Evolutionary conservation across 176 grass and related monocot genomes (phyloP).

Genomic region (Secale cereale): DNA sequence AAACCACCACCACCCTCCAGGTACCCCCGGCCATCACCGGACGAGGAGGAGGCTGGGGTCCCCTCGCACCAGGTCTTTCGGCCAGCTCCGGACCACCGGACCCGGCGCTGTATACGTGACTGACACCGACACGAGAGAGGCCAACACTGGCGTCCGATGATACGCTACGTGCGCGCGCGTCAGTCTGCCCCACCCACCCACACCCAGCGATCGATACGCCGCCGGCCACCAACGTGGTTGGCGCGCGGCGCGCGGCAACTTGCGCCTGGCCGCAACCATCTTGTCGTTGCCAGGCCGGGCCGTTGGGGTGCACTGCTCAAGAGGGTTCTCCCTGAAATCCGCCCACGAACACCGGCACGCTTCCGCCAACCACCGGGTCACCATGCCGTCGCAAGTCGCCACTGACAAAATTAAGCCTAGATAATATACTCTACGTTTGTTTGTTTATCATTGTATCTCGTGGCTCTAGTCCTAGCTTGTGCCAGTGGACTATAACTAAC

Average conservation of each 20-base stretch:
- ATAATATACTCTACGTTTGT: too few species aligned
- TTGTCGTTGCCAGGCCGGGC: neutral
- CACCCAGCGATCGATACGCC: neutral
- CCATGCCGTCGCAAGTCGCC: too few species aligned
- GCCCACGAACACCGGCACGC: too few species aligned
- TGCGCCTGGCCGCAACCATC: neutral
- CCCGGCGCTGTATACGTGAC: neutral
- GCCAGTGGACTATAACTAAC: neutral
- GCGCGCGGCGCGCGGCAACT: neutral
- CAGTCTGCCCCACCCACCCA: neutral
- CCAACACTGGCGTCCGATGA: neutral
- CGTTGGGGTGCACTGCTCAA: too few species aligned
- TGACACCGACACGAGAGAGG: neutral
- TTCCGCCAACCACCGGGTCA: too few species aligned
- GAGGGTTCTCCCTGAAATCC: too few species aligned
- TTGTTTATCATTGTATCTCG: too few species aligned
- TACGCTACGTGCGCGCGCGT: neutral
- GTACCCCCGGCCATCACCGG: neutral
- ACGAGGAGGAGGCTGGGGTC: neutral
- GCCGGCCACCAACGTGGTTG: neutral
- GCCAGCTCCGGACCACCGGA: too few species aligned
- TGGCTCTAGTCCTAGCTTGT: neutral
- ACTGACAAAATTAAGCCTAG: too few species aligned
- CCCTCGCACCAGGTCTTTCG: neutral
- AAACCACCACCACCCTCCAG: neutral